Conservation (phyloP, 2,329 filamentous ascomycete genomes). For the Aspergillus pseudotamarii region DNA sequence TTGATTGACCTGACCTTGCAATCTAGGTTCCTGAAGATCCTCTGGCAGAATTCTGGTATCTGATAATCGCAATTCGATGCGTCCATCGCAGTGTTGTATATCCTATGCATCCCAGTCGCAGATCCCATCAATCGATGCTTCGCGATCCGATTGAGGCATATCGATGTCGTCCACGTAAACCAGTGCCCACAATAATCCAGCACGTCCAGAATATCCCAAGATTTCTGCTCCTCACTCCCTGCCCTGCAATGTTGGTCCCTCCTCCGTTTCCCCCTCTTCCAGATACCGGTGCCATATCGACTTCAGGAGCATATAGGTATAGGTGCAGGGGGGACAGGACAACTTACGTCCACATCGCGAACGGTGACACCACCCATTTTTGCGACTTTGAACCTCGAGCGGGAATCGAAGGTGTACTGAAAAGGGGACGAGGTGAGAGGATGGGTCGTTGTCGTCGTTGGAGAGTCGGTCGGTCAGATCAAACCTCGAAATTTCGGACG, state of each 20-base stretch:
- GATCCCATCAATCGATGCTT: constrained; percentile 4
- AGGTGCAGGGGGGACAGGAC: constrained; percentile 21
- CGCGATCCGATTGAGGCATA: not conserved
- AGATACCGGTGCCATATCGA: constrained; percentile 10
- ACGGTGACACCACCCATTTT: constrained; percentile 70
- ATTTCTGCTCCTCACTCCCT: not conserved
- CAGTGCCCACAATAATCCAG: not conserved
- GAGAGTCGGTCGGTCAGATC: constrained; percentile 30
- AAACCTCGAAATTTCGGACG: constrained; percentile 42
- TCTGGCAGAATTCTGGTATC: not conserved
- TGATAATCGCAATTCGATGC: not conserved
- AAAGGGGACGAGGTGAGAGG: constrained; percentile 37
- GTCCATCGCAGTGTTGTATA: not conserved
- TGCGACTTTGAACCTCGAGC: constrained; percentile 45
- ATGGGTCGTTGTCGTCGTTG: constrained; percentile 45
- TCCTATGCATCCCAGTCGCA: constrained; percentile 1
- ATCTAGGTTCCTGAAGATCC: not conserved
- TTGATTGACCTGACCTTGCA: too few species aligned
- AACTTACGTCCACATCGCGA: constrained; percentile 66
- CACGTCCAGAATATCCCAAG: not conserved
- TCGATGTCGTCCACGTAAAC: not conserved
- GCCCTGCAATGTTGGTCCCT: not conserved
- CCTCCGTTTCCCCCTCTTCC: constrained; percentile 8
- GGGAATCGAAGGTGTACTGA: constrained; percentile 26
- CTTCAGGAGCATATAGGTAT: constrained; percentile 21